Percentiles rank a stretch among this genome's conserved stretches.
Conservation (phyloP, 208 protist genomes). For the Wallacemonas sp. region DNA sequence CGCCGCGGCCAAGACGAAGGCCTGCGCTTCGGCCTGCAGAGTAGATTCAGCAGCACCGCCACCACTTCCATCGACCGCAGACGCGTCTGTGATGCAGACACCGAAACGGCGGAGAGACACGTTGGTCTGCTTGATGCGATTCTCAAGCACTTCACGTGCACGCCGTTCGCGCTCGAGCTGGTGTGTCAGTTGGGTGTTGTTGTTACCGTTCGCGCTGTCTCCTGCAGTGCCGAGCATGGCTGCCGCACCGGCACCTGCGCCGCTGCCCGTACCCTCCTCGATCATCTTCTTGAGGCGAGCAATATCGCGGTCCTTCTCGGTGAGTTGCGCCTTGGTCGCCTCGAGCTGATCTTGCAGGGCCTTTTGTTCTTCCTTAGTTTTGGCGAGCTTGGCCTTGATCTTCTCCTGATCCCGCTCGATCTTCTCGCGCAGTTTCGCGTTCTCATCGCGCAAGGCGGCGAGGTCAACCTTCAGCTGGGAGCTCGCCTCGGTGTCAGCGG, state of each 20-base stretch:
- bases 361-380: conserved; percentile 81
- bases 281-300: conserved; percentile 80
- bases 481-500: conserved; percentile 58
- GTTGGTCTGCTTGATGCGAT: conserved; percentile 75
- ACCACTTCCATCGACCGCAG: conserved; percentile 28
- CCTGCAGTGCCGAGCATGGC: conserved; percentile 1
- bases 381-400: conserved; percentile 85
- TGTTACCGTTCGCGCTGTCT: conserved; percentile 17
- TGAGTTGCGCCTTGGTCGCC: conserved; percentile 38
- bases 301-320: conserved; percentile 75
- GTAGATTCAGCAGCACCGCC: conserved; percentile 10
- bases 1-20: conserved; percentile 71
- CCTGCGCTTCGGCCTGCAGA: conserved; percentile 30
- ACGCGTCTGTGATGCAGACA: conserved; percentile 68
- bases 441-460: conserved; percentile 74
- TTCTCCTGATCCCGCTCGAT: conserved; percentile 90
- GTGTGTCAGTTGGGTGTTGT: conserved; percentile 30
- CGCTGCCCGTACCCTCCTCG: conserved; percentile 46
- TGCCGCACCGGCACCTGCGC: background rate
- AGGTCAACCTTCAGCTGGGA: conserved; percentile 86
- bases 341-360: conserved; percentile 76
- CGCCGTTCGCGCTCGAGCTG: conserved; percentile 63
- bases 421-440: conserved; percentile 87
- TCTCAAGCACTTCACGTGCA: conserved; percentile 57
- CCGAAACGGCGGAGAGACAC: conserved; percentile 81